Evolutionary conservation across 2,329 filamentous ascomycete genomes (phyloP).

Genomic region (Pseudocercospora musae): DNA sequence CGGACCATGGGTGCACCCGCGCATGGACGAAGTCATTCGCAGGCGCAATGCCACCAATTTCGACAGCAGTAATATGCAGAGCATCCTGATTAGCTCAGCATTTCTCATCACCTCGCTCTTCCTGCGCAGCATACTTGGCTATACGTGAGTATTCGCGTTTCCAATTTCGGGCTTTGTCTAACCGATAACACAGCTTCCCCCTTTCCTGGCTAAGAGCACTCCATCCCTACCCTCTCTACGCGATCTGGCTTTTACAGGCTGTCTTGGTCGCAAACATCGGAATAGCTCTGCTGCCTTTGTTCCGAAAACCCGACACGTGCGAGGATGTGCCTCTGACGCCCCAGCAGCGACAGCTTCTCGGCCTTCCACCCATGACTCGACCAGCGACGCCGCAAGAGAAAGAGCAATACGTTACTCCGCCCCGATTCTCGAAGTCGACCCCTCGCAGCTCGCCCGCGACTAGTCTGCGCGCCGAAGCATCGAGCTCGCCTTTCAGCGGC

Average conservation of each 20-base stretch:
- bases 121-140: constrained; percentile 38
- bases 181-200: constrained; percentile 16
- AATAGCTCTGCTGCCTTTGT: constrained; percentile 67
- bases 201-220: constrained; percentile 15
- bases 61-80: constrained; percentile 69
- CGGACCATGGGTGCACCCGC: constrained; percentile 74
- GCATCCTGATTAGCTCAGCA: constrained; percentile 64
- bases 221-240: constrained; percentile 36
- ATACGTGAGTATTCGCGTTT: constrained; percentile 19
- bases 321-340: constrained; percentile 87
- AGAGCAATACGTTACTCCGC: constrained; percentile 77
- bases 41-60: constrained; percentile 78
- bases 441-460: constrained; percentile 57
- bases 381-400: constrained; percentile 64
- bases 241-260: constrained; percentile 51
- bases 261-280: constrained; percentile 61
- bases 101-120: constrained; percentile 53
- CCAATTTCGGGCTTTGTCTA: not conserved
- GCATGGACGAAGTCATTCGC: constrained; percentile 78
- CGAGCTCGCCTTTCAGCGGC: constrained; percentile 58
- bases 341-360: constrained; percentile 80
- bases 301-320: constrained; percentile 71
- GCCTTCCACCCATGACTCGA: constrained; percentile 65
- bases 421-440: constrained; percentile 75
- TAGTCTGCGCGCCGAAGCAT: constrained; percentile 37